Conservation (phyloP, 192 early-diverging fungal species). For the Coemansia sp. region DNA sequence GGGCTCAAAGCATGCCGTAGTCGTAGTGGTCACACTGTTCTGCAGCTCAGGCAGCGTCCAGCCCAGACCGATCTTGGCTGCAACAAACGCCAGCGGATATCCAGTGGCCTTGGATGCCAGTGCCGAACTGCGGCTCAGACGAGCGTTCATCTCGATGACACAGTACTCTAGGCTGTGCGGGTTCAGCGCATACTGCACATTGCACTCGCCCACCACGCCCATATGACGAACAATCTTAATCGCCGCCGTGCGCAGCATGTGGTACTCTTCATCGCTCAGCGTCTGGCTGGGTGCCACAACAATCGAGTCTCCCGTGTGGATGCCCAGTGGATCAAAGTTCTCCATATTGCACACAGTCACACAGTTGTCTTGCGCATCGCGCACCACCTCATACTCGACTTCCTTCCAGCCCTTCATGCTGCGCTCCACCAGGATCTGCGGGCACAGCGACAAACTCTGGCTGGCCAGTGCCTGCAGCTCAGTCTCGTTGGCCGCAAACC, state of each 20-base stretch:
- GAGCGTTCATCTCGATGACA: slow-evolving; percentile 98
- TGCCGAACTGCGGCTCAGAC: slow-evolving; percentile 81
- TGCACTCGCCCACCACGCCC: slow-evolving; percentile 98
- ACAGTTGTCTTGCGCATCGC: slow-evolving; percentile 96
- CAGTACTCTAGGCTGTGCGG: slow-evolving; percentile 84
- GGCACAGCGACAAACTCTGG: slow-evolving; percentile 82
- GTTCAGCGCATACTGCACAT: slow-evolving; percentile 96
- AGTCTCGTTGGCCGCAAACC: slow-evolving; percentile 76
- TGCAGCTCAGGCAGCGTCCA: slow-evolving; percentile 80
- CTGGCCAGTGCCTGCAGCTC: slow-evolving; percentile 79
- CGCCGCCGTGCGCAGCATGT: slow-evolving; percentile 92
- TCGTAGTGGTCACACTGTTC: slow-evolving; percentile 90
- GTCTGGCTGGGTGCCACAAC: slow-evolving; percentile 97
- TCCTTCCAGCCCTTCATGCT: slow-evolving; percentile 99
- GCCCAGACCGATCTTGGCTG: slow-evolving; percentile 95
- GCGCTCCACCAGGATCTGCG: slow-evolving; percentile 92
- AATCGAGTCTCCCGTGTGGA: slow-evolving; percentile 99
- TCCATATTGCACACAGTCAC: slow-evolving; percentile 99
- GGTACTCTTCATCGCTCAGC: slow-evolving; percentile 93
- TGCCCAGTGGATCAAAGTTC: slow-evolving; percentile 98
- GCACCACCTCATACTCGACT: slow-evolving; percentile 98
- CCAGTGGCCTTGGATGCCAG: slow-evolving; percentile 98
- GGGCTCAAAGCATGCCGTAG: slow-evolving; percentile 97
- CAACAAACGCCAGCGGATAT: slow-evolving; percentile 97
- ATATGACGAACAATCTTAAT: slow-evolving; percentile 95